Base-by-base conservation (phyloP, 495 filamentous ascomycete genomes). In the Xylaria longipes region DNA sequence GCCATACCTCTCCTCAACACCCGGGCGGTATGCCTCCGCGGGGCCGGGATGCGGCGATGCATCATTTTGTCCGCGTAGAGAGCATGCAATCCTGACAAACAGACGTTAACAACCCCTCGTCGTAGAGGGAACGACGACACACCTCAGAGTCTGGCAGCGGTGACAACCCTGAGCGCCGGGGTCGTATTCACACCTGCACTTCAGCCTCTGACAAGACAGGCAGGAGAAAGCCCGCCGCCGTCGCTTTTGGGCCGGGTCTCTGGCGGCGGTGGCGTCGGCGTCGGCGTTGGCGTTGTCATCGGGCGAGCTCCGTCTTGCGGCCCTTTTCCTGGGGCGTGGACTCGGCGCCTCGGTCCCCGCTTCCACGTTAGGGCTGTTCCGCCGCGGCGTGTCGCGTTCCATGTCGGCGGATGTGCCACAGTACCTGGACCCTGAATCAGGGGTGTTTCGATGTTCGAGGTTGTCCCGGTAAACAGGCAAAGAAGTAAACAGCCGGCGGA, bases 141-240 rank as follows among this genome's bases (percentile, higher is more conserved):
- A 77, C 76, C 76, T 77, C 62, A 78, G 64, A 27, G 76, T 78
- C 29, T 78, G 76, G 43, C 76, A 78, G 4, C 76, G 76, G 33
- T 77, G 76, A 39, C 76, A 78, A 46, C 75, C 76, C 25, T 69
- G 74, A 0, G 76, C 67, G 25, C 75, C 75, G 2, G 73, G 70
- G 41, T 77, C 76, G 20, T 78, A 78, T 37, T 78, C 76, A 71
- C 76, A 78, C 66, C 76, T 72, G 29, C 76, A 78, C 46, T 78
- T 78, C 68, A 78, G 45, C 61, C 73, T 74, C 63, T 78, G 76
- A 35, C 76, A 78, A 0, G 76, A 78, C 2, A 78, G 45, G 37
- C 76, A 78, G 45, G 76, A 78, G 70, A 78, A 78, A n/a, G 76
- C 76, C 39, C 76, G 66, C 8, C 76, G 69, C 5, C 76, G 76